Percentiles rank a stretch among this genome's conserved stretches.
Evolutionary conservation across 306 rosid genomes (phyloP).

Genomic region (Ammopiptanthus mongolicus): DNA sequence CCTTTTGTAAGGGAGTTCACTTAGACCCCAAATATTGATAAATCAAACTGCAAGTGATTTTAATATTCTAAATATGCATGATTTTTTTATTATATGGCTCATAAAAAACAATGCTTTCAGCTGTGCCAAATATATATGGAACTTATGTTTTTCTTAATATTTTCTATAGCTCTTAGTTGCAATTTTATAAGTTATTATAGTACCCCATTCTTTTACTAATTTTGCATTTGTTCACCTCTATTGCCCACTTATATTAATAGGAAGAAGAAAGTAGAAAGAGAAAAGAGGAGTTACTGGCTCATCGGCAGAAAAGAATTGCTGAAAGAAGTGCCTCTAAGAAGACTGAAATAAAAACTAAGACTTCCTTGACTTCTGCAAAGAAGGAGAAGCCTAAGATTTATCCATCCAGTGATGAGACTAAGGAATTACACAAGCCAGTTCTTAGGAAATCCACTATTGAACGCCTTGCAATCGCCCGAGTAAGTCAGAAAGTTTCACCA

Average conservation of each 20-base stretch:
- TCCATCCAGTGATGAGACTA: constrained; percentile 47
- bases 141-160: background rate
- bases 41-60: background rate
- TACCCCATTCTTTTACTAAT: background rate
- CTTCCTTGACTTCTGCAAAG: constrained; percentile 31
- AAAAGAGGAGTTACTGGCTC: constrained; percentile 54
- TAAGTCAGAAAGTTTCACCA: constrained; percentile 41
- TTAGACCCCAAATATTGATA: background rate
- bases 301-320: constrained; percentile 94
- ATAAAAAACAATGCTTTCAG: background rate
- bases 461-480: constrained; percentile 69
- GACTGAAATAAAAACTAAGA: constrained; percentile 34
- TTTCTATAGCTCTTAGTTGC: background rate
- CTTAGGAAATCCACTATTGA: constrained; percentile 74
- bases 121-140: background rate
- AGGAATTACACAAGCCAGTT: constrained; percentile 56
- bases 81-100: background rate
- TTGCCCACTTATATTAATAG: constrained; percentile 28
- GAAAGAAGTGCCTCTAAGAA: constrained; percentile 68
- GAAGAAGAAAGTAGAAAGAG: constrained; percentile 85
- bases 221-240: constrained; percentile 9
- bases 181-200: background rate
- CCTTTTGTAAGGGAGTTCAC: background rate
- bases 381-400: constrained; percentile 43
- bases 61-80: background rate